Base-by-base conservation (phyloP, 2,329 filamentous ascomycete species). In the Chrysoporthe deuterocubensis region DNA sequence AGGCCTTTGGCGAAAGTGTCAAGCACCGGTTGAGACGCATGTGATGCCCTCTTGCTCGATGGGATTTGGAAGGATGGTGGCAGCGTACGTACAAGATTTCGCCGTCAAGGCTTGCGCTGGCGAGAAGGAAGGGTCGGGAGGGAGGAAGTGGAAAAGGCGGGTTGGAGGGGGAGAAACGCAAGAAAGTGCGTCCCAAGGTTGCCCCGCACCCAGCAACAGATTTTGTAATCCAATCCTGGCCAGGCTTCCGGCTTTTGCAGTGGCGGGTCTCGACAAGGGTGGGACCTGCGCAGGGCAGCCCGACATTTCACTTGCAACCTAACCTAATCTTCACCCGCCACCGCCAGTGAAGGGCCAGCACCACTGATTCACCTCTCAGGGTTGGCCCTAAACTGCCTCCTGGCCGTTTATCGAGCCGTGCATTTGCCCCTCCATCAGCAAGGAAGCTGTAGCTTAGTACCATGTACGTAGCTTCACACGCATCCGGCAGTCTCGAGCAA, bases 81-180 rank as follows among this genome's bases (percentile, higher is more conserved):
- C 43, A n/a, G 43, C 14, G 61, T 42, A 70, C 68, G 37, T 68
- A 70, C 68, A 70, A 61, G 60, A 68, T 70, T 50, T 65, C 56
- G 68, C 68, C 68, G 68, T 69, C 68, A 67, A 69, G 68, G 68
- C 68, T 69, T 69, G 65, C 61, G 67, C 68, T 69, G 62, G 66
- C 64, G 66, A 65, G 60, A 52, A 58, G 63, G 52, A 54, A 65
- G 57, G 14, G 56, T 65, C 56, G 44, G 59, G 54, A 68, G 59
- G 67, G 65, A 69, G 64, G 67, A 68, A 70, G 61, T 54, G 68
- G 63, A 52, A 68, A 67, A 68, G 67, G 62, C 57, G 62, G 67
- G 48, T 60, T 60, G 57, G 57, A 44, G 57, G 57, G 57, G 57
- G 42, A 43, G 65, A 62, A 50, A 62, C 57, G 48, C 57, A 62